Evolutionary conservation across 2,329 filamentous ascomycete genomes (phyloP), one percentile per base, ranked within the genome.

Genomic region (Neofusicoccum umdonicola): DNA sequence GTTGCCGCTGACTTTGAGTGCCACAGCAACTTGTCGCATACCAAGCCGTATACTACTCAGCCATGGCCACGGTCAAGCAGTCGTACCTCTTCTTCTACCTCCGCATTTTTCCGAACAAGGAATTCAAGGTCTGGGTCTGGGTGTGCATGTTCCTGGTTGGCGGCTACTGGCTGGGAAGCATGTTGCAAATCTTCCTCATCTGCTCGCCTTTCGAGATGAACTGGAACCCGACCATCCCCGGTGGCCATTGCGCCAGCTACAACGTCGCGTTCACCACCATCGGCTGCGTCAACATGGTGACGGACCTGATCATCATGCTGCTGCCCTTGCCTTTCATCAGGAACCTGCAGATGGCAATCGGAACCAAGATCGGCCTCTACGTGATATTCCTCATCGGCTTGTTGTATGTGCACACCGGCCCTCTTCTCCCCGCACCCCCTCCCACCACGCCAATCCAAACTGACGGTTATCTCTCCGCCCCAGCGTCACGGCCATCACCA

Each of bases 401-500:
- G 2, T 64, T 65, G 64, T 67, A 63, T 27, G 66, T n/a, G n/a
- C 27, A 31, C 4, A 31, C 27, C 27, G 4, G 5, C 52, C 19
- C 39, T 41, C 51, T 12, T 15, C 17, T 7, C 22, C 61, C 15
- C 12, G 4, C 12, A 17, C 13, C 34, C 8, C 22, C 61, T 27
- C 12, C 4, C 3, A 41, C 17, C 12, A 22, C 22, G 13, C 37
- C 37, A 39, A 11, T 15, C 11, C 37, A 11, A 11, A 15, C 37
- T 39, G 37, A 39, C 37, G 11, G 37, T 15, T 15, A 39, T 3
- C 27, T 41, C 47, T 37, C 56, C 6, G 15, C 51, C 19, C 22
- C 77, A 78, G 76, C 6, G 74, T 74, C 1, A 76, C 73, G 64
- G 72, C 79, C 42, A 73, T 79, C 51, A 76, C 72, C 58, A 70